phyloP scores from a whole-genome alignment of 306 rosid species.

The Urtica urens region DNA sequence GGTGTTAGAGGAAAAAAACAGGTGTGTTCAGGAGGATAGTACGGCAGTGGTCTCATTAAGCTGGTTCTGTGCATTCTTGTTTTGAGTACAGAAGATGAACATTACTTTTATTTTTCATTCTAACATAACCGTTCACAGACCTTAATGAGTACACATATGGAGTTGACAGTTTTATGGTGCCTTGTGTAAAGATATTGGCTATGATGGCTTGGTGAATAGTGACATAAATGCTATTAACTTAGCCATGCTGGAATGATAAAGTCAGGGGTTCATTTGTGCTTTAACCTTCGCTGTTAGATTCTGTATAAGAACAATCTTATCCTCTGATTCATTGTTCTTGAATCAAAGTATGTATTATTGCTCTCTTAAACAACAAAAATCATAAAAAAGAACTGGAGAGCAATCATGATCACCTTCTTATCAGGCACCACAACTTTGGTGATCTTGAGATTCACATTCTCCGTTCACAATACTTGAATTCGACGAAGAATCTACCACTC shows the following conservation, averaged over 20 bases:
- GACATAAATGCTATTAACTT: neutral
- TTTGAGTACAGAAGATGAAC: too few species aligned
- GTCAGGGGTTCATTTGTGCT: neutral
- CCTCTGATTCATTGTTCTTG: too few species aligned
- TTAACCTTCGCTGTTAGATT: too few species aligned
- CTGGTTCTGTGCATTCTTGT: too few species aligned
- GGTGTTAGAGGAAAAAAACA: constrained; percentile 88
- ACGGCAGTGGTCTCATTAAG: too few species aligned
- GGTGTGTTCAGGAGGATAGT: too few species aligned
- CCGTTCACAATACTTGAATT: neutral
- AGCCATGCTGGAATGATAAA: neutral
- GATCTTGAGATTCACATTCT: neutral
- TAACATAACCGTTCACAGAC: neutral
- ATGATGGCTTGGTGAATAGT: neutral
- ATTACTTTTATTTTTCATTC: too few species aligned
- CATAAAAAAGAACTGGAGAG: too few species aligned
- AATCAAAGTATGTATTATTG: too few species aligned
- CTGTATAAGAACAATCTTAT: too few species aligned
- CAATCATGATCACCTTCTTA: too few species aligned
- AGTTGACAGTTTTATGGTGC: neutral
- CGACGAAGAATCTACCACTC: neutral
- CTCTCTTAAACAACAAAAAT: too few species aligned
- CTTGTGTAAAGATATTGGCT: neutral
- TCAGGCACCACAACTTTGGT: neutral
- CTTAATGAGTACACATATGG: neutral